These are phyloP conservation scores for Raphanus raphanistrum DNA, from an alignment of 345 rosid genomes.

Conservation along the genomic window DNA sequence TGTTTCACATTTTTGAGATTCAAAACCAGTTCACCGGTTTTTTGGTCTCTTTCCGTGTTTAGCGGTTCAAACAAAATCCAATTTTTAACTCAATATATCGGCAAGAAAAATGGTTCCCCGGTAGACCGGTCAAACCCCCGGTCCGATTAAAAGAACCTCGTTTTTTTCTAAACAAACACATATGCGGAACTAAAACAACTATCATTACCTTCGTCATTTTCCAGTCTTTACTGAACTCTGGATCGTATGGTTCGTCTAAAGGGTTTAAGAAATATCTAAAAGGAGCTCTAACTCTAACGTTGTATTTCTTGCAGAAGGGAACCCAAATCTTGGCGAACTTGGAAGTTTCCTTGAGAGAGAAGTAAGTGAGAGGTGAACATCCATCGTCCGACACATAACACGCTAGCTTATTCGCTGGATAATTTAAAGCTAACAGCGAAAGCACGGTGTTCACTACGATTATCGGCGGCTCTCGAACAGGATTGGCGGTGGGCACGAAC, in stretches of 20 bases:
- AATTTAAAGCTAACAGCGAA: not conserved
- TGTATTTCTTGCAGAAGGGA: not conserved
- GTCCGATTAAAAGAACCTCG: not conserved
- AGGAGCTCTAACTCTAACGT: not conserved
- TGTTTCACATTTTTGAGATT: not conserved
- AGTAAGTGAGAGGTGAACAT: not conserved
- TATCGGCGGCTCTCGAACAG: not conserved
- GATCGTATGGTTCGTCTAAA: not conserved
- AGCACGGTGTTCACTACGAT: not conserved
- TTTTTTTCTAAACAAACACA: not conserved
- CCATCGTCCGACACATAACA: not conserved
- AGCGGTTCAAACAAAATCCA: not conserved
- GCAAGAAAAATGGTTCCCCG: not conserved
- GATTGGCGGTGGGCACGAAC: not conserved
- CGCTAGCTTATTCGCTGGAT: not conserved
- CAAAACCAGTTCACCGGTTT: not conserved
- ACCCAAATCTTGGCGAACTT: not conserved
- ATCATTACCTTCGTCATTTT: slow-evolving; percentile 9
- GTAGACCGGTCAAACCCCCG: not conserved
- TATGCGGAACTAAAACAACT: not conserved
- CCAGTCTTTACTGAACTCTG: slow-evolving; percentile 11
- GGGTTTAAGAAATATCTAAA: not conserved
- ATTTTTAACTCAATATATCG: not conserved
- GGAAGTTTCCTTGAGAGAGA: not conserved
- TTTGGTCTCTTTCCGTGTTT: not conserved